phyloP scores from a whole-genome alignment of 495 filamentous ascomycete genomes.

The Acidomyces sp. region DNA sequence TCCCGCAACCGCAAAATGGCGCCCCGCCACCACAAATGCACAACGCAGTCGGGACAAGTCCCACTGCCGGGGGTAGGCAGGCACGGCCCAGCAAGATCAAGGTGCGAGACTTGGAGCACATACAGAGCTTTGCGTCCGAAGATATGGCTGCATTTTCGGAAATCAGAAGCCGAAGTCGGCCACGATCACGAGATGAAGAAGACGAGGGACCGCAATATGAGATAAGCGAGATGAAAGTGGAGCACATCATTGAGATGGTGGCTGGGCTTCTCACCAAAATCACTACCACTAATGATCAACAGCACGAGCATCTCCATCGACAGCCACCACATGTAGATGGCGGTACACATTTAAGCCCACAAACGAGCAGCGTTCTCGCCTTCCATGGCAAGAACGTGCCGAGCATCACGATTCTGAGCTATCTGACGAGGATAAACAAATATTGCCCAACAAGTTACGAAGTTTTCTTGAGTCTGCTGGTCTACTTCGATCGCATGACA shows the following conservation, averaged over 20 bases:
- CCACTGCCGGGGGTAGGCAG: conserved; percentile 1
- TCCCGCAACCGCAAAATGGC: too few relatives aligned
- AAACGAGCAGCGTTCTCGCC: conserved; percentile 86
- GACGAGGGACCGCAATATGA: conserved; percentile 58
- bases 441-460: conserved; percentile 99
- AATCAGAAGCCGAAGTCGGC: conserved; percentile 25
- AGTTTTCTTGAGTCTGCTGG: conserved; percentile 85
- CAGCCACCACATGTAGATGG: conserved; percentile 56
- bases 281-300: conserved; percentile 87
- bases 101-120: conserved; percentile 74
- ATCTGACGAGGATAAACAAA: conserved; percentile 91
- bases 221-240: conserved; percentile 95
- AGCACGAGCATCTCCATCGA: conserved; percentile 70
- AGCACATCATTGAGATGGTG: conserved; percentile 99
- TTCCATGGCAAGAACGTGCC: conserved; percentile 99
- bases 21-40: conserved; percentile 1
- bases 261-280: conserved; percentile 97
- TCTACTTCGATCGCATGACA: conserved; percentile 99
- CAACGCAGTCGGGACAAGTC: neutral
- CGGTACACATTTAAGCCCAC: conserved; percentile 51
- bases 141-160: conserved; percentile 35
- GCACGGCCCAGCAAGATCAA: conserved; percentile 53
- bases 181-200: conserved; percentile 31
- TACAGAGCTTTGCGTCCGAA: conserved; percentile 77
- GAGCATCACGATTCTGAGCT: conserved; percentile 92